Evolutionary conservation across 2,329 filamentous ascomycete genomes (phyloP).

Genomic region (Colletotrichum orbiculare): DNA sequence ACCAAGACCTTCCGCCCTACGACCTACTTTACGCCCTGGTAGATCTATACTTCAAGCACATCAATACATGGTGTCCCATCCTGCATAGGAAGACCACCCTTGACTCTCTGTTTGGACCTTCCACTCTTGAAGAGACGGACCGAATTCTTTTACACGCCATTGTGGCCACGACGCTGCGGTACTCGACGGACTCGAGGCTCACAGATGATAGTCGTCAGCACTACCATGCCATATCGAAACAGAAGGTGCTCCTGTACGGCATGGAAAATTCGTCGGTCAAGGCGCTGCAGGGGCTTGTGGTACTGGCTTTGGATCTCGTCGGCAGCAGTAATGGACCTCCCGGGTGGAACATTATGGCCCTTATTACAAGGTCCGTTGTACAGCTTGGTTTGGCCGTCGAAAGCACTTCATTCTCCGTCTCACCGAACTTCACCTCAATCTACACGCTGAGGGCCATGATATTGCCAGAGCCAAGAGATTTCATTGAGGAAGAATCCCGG

Average conservation of each 20-base stretch:
- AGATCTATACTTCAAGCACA: conserved; percentile 82
- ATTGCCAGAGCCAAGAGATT: conserved; percentile 83
- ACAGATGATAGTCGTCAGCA: conserved; percentile 78
- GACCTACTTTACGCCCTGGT: conserved; percentile 78
- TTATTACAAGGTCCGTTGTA: conserved; percentile 89
- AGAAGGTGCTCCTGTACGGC: conserved; percentile 87
- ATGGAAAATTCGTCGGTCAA: conserved; percentile 92
- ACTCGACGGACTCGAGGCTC: conserved; percentile 80
- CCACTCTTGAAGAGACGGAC: conserved; percentile 82
- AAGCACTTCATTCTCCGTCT: conserved; percentile 80
- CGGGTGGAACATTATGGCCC: conserved; percentile 89
- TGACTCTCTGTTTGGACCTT: conserved; percentile 82
- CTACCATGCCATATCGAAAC: conserved; percentile 85
- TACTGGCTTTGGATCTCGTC: conserved; percentile 85
- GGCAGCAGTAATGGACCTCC: conserved; percentile 91
- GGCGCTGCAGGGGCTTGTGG: conserved; percentile 86
- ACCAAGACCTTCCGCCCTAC: conserved; percentile 79
- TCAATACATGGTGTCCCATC: conserved; percentile 89
- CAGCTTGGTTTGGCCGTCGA: conserved; percentile 89
- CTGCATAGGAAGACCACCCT: conserved; percentile 86
- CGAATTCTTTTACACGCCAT: conserved; percentile 87
- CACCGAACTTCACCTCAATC: conserved; percentile 84
- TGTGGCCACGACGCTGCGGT: conserved; percentile 87
- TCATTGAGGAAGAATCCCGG: conserved; percentile 89
- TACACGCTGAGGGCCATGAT: conserved; percentile 90